Evolutionary conservation across 148 eudicot species (phyloP), one percentile per base, ranked within the genome.

Genomic region (Linanthus parryae): DNA sequence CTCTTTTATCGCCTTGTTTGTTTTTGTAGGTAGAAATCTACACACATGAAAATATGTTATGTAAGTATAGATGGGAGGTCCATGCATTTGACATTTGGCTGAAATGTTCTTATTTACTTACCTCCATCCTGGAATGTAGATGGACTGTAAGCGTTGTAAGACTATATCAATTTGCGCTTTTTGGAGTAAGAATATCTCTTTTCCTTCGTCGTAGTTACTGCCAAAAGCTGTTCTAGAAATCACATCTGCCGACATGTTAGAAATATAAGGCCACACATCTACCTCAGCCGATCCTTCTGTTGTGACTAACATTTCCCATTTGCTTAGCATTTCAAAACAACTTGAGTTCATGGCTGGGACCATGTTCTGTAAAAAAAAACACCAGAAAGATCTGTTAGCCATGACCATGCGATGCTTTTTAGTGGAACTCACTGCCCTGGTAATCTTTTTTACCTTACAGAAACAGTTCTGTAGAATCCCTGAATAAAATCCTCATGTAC

Each of bases 1-100:
- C 20, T 56, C 56, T 51, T 63, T 58, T 50, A 63, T 43, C 64
- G 58, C 67, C 34, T 23, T 67, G 53, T 67, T 68, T 30, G 21
- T 59, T 52, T 69, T 71, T 31, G 73, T 73, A 1, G 78, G 78
- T 14, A 73, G 14, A 59, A 35, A 67, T 31, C 78, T 67, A 43
- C 31, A 16, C 6, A 25, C 8, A 50, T 35, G 28, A 1, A 36
- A 48, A 52, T 52, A 27, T n/a, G n/a, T n/a, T n/a, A n/a, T n/a
- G n/a, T n/a, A n/a, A n/a, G n/a, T n/a, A n/a, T n/a, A n/a, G n/a
- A n/a, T n/a, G n/a, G n/a, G n/a, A n/a, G n/a, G n/a, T n/a, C n/a
- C n/a, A n/a, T n/a, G n/a, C n/a, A n/a, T n/a, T n/a, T n/a, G n/a
- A n/a, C n/a, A n/a, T n/a, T n/a, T n/a, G n/a, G n/a, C n/a, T n/a